A percentile compares a stretch with the other conserved stretches of the same genome.
Conservation (phyloP, 371 early-diverging fungal genomes). For the Nematocida sp. region DNA sequence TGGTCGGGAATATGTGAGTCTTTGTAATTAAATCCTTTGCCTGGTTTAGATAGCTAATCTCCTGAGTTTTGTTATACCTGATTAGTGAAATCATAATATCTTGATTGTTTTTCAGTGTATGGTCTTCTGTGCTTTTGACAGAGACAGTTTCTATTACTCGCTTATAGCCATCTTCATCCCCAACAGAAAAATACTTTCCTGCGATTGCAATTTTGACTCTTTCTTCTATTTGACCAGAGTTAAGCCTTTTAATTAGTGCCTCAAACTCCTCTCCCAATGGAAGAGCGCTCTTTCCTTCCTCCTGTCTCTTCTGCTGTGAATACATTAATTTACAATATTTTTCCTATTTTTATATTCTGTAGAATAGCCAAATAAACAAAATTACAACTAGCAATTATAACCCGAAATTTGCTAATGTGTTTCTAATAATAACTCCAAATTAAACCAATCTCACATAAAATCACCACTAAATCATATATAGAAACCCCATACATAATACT, state of each 20-base stretch:
- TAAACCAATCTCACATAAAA: too few species aligned
- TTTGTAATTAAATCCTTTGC: constrained; percentile 31
- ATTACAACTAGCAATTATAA: background rate
- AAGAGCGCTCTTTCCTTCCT: constrained; percentile 3
- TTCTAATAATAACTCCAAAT: too few species aligned
- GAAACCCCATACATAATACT: too few species aligned
- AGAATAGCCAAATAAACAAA: background rate
- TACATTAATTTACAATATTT: constrained; percentile 20
- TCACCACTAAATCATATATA: too few species aligned
- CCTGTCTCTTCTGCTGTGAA: background rate
- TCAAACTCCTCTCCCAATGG: constrained; percentile 42
- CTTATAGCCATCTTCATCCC: constrained; percentile 33
- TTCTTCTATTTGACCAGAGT: background rate
- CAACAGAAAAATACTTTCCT: constrained; percentile 35
- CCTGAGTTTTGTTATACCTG: constrained; percentile 2
- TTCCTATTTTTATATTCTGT: constrained; percentile 17
- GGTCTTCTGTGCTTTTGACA: constrained; percentile 14
- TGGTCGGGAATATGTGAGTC: constrained; percentile 14
- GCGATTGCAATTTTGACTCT: constrained; percentile 42
- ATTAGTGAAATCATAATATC: constrained; percentile 24
- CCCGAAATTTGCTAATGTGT: too few species aligned
- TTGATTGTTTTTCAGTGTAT: constrained; percentile 40
- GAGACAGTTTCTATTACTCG: constrained; percentile 4
- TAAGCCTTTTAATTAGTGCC: background rate
- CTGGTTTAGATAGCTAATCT: background rate